These are phyloP conservation scores for Gnaphalium uliginosum DNA, from an alignment of 129 eudicot species.

Conservation along the genomic window DNA sequence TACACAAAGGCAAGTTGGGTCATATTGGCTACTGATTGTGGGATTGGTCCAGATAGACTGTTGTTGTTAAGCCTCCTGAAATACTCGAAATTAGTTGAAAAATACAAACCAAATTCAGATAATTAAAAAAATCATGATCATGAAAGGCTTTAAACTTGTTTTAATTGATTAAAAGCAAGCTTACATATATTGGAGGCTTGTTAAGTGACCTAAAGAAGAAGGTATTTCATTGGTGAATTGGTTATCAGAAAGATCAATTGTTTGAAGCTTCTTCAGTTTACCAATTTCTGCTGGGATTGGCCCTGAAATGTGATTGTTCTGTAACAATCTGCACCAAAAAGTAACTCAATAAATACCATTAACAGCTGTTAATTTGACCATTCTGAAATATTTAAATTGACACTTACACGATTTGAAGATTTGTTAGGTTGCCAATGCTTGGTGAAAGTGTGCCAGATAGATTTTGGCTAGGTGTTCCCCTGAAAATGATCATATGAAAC, in stretches of 20 bases:
- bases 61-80: conserved; percentile 88
- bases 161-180: conserved; percentile 22
- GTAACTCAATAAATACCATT: conserved; percentile 10
- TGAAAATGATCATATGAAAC: conserved; percentile 31
- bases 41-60: conserved; percentile 70
- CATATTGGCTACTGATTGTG: conserved; percentile 63
- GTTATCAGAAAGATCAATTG: conserved; percentile 90
- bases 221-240: conserved; percentile 66
- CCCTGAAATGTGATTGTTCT: conserved; percentile 80
- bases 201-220: conserved; percentile 57
- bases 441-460: conserved; percentile 80
- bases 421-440: conserved; percentile 86
- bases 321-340: conserved; percentile 61
- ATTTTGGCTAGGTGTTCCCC: conserved; percentile 90
- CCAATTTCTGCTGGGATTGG: conserved; percentile 74
- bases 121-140: conserved; percentile 7
- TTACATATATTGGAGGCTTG: conserved; percentile 79
- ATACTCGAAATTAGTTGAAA: conserved; percentile 4
- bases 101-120: conserved; percentile 25
- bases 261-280: conserved; percentile 66
- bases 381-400: conserved; percentile 3
- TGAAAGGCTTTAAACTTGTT: not conserved
- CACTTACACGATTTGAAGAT: conserved; percentile 81
- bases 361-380: conserved; percentile 7
- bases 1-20: conserved; percentile 74